Base-by-base conservation (phyloP, 1,139 yeast species). In the Zygoascus sp. region DNA sequence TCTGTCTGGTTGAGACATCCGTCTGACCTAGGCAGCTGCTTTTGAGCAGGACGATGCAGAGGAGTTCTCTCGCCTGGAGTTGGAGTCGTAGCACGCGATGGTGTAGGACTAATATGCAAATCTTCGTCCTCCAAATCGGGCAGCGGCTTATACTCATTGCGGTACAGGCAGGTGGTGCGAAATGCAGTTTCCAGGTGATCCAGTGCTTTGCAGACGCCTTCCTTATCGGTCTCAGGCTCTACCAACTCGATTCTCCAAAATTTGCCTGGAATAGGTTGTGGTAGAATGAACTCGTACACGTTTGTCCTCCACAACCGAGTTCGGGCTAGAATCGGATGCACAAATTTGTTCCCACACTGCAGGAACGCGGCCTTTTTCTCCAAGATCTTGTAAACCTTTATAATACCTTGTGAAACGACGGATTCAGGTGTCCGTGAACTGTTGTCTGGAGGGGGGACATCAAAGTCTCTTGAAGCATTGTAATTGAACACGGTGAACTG, bases 221-320 rank as follows among this genome's bases (percentile, higher is more conserved):
- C 45, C 20, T 42, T 37, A 10, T 38, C 50, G 6, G 39, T 40
- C 11, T 46, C 53, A 35, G 46, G 32, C 20, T 37, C 42, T 9
- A 37, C 30, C 20, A 83, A 60, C 28, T 72, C 72, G 2, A 83
- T 74, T 50, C 79, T 74, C 90, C 90, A 83, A 62, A 80, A 83
- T 54, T 89, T 67, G 50, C 81, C 83, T 0, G 90, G 90, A 53
- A 81, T 81, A 8, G 79, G 78, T 53, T 83, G 70, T 1, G 89
- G 86, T 27, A 84, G 59, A 1, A 83, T 70, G 56, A 81, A 82
- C 51, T 79, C 80, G 53, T 74, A 73, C 42, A 61, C 58, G 27
- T 69, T 70, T 1, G 79, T 73, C 53, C 85, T 71, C 48, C 83
- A 66, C 2, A 83, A 69, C 56, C 80, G 77, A 46, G 79, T 65